These are phyloP conservation scores for Cyberlindnera bimundalis DNA, from an alignment of 805 yeast species.

Conservation along the genomic window DNA sequence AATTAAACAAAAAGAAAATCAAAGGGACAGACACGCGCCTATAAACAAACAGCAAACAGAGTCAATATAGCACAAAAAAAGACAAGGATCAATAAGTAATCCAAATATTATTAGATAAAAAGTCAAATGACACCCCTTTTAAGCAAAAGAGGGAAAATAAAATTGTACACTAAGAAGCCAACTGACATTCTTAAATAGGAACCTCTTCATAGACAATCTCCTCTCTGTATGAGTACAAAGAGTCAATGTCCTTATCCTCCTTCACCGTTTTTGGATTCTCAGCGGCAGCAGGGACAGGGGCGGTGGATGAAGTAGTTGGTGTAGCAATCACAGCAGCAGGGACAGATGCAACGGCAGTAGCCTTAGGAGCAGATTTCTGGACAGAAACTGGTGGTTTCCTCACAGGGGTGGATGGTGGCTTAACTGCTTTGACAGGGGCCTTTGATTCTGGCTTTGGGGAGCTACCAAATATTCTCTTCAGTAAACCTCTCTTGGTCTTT, in stretches of 20 bases:
- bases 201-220: conserved; percentile 22
- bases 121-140: no score
- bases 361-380: conserved; percentile 1
- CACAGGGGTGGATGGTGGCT: conserved; percentile 8
- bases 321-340: not conserved
- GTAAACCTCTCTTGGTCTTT: conserved; percentile 8
- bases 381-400: conserved; percentile 3
- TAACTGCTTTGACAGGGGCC: not conserved
- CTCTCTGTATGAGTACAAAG: conserved; percentile 24
- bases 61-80: no score
- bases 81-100: not conserved
- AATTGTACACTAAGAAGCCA: no score
- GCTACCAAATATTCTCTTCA: conserved; percentile 10
- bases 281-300: not conserved
- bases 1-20: no score
- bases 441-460: conserved; percentile 12
- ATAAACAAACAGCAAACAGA: no score
- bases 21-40: no score
- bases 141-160: no score
- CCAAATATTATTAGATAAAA: not conserved
- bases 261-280: not conserved
- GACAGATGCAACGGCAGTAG: conserved; percentile 1
- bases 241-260: conserved; percentile 12
- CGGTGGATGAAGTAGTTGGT: conserved; percentile 9
- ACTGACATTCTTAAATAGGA: conserved; percentile 3